Base-by-base conservation (phyloP, 192 early-diverging fungal genomes). In the Umbelopsis isabellina region DNA sequence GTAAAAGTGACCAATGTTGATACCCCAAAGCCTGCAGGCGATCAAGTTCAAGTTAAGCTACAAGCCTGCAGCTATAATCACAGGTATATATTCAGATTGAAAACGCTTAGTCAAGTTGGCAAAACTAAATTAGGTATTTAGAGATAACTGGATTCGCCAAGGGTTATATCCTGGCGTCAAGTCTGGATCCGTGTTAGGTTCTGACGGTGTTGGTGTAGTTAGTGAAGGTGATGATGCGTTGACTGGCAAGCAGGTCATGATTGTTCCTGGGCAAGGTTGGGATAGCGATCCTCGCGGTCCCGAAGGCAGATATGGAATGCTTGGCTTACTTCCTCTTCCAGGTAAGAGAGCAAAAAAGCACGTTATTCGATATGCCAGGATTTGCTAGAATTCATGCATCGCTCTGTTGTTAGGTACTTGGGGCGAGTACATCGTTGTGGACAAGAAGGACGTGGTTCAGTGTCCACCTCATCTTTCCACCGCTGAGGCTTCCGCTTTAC, bases 401-500 rank as follows among this genome's bases (percentile, higher is more conserved):
- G 37, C 6, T 10, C 6, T 41, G 37, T 41, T 41, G 10, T 41
- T 10, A 88, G 88, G 89, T 23, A 85, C 89, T 9, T 82, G 90
- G 35, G 76, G 87, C 16, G 84, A 90, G 68, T 81, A 82, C 51
- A 84, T 83, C 55, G 69, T 71, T 9, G 80, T 89, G 9, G 68
- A 73, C n/a, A 51, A 73, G 10, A 65, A 75, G 0, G 78, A 87
- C 15, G 71, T 91, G 5, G 77, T 84, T 46, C 73, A 75, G 22
- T 81, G 79, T 3, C 91, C 91, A 11, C 71, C 68, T 7, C 90
- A 91, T 65, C 75, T 93, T 47, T 79, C 87, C 20, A 75, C 76
- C 37, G 77, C 70, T 15, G 85, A 93, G 71, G 89, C 84, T 2
- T 89, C 91, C 10, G 89, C 91, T 53, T 64, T 93, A 20, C 90